Evolutionary conservation across 768 basidiomycete genomes (phyloP).

Genomic region (Amanita polypyramis): DNA sequence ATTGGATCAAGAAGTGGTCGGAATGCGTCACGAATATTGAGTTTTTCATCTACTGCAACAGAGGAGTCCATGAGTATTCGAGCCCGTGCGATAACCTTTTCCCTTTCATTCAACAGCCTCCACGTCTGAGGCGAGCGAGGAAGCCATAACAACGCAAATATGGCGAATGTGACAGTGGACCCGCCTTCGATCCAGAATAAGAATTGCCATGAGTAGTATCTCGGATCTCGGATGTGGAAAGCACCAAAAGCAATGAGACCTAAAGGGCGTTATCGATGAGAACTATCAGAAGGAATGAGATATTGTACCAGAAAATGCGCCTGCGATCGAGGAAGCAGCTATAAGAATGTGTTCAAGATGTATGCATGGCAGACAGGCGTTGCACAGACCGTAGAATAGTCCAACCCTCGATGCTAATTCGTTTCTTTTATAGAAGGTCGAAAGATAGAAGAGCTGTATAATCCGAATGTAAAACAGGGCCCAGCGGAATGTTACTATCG

Average conservation of each 20-base stretch:
- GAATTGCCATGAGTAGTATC: constrained; percentile 40
- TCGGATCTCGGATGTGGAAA: constrained; percentile 33
- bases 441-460: constrained; percentile 32
- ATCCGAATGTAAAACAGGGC: neutral
- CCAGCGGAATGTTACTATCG: neutral
- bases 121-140: constrained; percentile 32
- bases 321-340: constrained; percentile 36
- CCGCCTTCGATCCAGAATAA: constrained; percentile 43
- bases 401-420: constrained; percentile 42
- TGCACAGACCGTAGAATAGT: constrained; percentile 34
- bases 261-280: constrained; percentile 1
- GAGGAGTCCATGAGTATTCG: constrained; percentile 39
- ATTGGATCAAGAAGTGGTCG: constrained; percentile 31
- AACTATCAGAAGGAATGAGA: neutral
- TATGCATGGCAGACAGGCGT: neutral
- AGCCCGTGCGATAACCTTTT: constrained; percentile 29
- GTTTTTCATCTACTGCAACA: constrained; percentile 27
- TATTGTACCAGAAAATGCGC: constrained; percentile 32
- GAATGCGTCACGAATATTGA: constrained; percentile 33
- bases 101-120: constrained; percentile 24
- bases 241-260: constrained; percentile 41
- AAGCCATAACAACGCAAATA: constrained; percentile 37
- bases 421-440: constrained; percentile 38
- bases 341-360: neutral
- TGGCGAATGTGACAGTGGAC: constrained; percentile 29